Percentiles rank a stretch among this genome's conserved stretches.
Evolutionary conservation across 1,139 yeast species (phyloP).

Genomic region (Candida frijolesensis): DNA sequence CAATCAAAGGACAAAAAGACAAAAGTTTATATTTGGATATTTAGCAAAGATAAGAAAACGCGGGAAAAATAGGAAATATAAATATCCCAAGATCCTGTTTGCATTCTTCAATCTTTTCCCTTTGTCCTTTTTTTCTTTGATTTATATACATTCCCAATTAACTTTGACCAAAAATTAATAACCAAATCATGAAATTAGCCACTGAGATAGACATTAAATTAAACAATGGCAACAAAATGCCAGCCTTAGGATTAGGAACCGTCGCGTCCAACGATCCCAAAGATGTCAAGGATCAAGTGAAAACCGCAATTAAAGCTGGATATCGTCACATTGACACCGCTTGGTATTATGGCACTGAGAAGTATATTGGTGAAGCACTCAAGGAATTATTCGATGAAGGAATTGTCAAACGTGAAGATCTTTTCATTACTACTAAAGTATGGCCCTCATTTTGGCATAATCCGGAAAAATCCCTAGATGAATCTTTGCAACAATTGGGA

Average conservation of each 20-base stretch:
- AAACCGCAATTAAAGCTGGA: constrained; percentile 43
- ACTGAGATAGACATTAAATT: constrained; percentile 26
- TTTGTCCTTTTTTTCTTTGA: neutral
- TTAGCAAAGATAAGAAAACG: too few species aligned
- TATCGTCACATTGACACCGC: constrained; percentile 47
- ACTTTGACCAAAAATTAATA: neutral
- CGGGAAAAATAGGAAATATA: too few species aligned
- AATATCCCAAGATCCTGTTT: neutral
- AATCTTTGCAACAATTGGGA: constrained; percentile 40
- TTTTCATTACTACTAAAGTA: constrained; percentile 63
- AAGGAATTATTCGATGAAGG: constrained; percentile 51
- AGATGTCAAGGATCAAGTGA: constrained; percentile 38
- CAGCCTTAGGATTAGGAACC: constrained; percentile 45
- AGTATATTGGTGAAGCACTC: constrained; percentile 52
- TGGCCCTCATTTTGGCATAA: constrained; percentile 49
- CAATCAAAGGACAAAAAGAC: too few species aligned
- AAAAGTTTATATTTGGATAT: too few species aligned
- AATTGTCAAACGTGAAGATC: constrained; percentile 53
- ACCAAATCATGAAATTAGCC: constrained; percentile 18
- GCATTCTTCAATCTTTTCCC: neutral
- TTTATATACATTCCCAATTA: neutral
- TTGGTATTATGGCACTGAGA: constrained; percentile 54
- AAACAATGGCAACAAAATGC: constrained; percentile 35
- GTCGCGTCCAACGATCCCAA: constrained; percentile 35
- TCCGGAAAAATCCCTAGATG: constrained; percentile 41